Evolutionary conservation across 2,329 filamentous ascomycete genomes (phyloP), one percentile per base, ranked within the genome.

Genomic region (Cladosporium sp.): DNA sequence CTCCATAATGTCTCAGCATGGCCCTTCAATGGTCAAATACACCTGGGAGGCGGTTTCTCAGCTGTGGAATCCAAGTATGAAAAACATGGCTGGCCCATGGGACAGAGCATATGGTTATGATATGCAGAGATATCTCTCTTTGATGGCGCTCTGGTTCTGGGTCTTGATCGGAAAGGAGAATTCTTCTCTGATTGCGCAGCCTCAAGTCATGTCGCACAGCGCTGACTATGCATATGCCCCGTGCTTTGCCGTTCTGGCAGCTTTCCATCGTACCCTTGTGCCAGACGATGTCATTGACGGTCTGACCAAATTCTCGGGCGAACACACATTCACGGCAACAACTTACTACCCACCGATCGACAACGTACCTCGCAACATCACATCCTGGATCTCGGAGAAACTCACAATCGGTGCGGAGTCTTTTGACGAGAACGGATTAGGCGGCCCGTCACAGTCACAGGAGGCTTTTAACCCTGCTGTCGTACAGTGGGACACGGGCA

Each of bases 51-150:
- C 77, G 3, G 74, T 83, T 1, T 75, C 76, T 0, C 64, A 78
- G 47, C 75, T 87, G 1, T 87, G 83, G 75, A 82, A 86, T 55
- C 79, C 84, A 0, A 76, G 78, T 1, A 69, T 87, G 71, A 81
- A 78, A 63, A 87, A 87, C 61, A 77, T 86, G 50, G 84, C 84
- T 2, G 85, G 84, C 0, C 85, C 85, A 0, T 87, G 84, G 84
- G 85, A 87, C 68, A 79, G 85, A 0, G 75, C 79, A 0, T 87
- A 87, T 61, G 84, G 84, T 0, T 86, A 80, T 59, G 84, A 87
- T 60, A 85, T 87, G 84, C 85, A 84, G 57, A 73, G 78, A 6
- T 87, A 87, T 64, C 68, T 86, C 3, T 81, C 81, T 55, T 76
- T 87, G 51, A 78, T 86, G 68, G 80, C 80, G 0, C 68, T 83